phyloP scores from a whole-genome alignment of 179 eudicot genomes.

The Gypsophila paniculata region DNA sequence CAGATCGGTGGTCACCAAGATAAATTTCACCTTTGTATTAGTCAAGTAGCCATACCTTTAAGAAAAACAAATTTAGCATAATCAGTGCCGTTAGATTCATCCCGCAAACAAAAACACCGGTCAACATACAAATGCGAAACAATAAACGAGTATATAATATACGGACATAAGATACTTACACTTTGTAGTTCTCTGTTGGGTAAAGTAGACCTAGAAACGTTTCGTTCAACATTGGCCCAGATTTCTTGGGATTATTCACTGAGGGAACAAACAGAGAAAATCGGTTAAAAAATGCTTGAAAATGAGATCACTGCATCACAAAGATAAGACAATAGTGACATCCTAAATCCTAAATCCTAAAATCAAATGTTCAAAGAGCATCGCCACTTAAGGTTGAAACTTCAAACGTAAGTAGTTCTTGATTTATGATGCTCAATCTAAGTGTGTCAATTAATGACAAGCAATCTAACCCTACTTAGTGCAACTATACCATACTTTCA shows the following conservation, averaged over 20 bases:
- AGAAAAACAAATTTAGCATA: constrained; percentile 12
- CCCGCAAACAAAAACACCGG: constrained; percentile 10
- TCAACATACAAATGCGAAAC: background rate
- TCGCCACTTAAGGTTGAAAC: background rate
- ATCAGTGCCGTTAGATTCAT: background rate
- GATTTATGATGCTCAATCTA: background rate
- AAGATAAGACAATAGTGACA: background rate
- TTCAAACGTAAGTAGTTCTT: background rate
- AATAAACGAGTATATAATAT: background rate
- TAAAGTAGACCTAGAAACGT: constrained; percentile 90
- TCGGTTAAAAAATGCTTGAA: constrained; percentile 1
- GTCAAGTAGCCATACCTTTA: constrained; percentile 93
- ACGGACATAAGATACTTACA: constrained; percentile 44
- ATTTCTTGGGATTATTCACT: constrained; percentile 95
- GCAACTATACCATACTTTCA: background rate
- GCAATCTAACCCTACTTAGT: background rate
- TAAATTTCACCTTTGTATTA: constrained; percentile 88
- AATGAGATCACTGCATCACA: background rate
- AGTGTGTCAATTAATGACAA: background rate
- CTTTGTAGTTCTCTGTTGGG: constrained; percentile 95
- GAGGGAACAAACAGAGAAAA: constrained; percentile 27
- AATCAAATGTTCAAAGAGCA: background rate
- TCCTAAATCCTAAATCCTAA: background rate
- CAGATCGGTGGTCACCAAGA: constrained; percentile 87
- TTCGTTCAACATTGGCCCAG: constrained; percentile 92